Conservation (phyloP, 2,329 filamentous ascomycete species). For the Calcarisporium arbuscula region DNA sequence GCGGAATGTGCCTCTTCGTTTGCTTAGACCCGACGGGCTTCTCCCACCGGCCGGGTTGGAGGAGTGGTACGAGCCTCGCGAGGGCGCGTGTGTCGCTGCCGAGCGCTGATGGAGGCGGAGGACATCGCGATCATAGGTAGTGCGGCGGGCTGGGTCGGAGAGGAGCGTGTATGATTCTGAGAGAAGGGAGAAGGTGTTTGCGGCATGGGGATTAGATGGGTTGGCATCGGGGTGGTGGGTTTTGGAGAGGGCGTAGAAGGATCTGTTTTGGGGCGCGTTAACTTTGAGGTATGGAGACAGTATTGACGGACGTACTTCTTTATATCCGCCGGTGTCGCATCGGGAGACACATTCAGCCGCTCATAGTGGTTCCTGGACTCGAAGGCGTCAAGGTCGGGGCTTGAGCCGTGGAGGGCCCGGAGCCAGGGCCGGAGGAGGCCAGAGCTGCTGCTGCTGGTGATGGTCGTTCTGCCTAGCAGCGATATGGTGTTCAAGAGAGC, state of each 20-base stretch:
- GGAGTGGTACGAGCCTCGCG: slow-evolving; percentile 43
- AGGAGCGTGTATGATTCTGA: slow-evolving; percentile 79
- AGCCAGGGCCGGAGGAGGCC: slow-evolving; percentile 10
- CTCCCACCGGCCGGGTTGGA: slow-evolving; percentile 62
- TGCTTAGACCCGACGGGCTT: slow-evolving; percentile 73
- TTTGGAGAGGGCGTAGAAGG: slow-evolving; percentile 90
- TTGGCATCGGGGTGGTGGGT: slow-evolving; percentile 89
- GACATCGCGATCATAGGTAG: slow-evolving; percentile 72
- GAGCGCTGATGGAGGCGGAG: slow-evolving; percentile 34
- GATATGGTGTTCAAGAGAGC: too few species aligned
- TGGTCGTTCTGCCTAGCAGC: too few species aligned
- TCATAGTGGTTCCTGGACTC: slow-evolving; percentile 67
- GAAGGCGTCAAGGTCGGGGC: too few species aligned
- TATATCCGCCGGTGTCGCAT: slow-evolving; percentile 69
- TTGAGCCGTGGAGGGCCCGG: too few species aligned
- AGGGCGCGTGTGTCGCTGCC: slow-evolving; percentile 18
- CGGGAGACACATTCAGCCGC: slow-evolving; percentile 62
- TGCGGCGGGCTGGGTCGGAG: slow-evolving; percentile 65
- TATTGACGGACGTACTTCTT: slow-evolving; percentile 59
- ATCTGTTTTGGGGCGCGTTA: slow-evolving; percentile 30
- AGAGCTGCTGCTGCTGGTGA: too few species aligned
- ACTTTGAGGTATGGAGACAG: neutral
- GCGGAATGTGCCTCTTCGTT: slow-evolving; percentile 67
- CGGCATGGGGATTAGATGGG: slow-evolving; percentile 64
- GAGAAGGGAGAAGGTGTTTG: slow-evolving; percentile 73